These are phyloP conservation scores for Chrysanthemum seticuspe DNA, from an alignment of 129 eudicot species.

Conservation along the genomic window DNA sequence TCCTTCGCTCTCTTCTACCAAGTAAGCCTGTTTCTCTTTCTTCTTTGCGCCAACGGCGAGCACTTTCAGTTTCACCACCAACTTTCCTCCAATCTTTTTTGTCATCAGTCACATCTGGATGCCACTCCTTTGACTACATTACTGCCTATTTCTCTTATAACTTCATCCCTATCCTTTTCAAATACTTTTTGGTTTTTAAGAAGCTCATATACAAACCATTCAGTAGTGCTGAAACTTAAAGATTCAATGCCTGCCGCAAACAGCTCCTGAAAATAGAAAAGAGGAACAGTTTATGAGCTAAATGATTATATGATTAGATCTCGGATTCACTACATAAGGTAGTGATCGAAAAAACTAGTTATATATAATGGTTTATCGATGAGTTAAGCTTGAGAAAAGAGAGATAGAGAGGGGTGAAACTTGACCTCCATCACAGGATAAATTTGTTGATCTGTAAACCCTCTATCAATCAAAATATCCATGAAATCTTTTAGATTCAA, in stretches of 20 bases:
- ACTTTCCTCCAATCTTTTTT: constrained; percentile 84
- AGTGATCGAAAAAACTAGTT: too few species aligned
- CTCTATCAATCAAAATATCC: too few species aligned
- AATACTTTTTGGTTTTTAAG: constrained; percentile 8
- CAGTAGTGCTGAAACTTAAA: neutral
- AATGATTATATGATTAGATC: too few species aligned
- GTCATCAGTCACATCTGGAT: constrained; percentile 67
- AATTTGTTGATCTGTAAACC: too few species aligned
- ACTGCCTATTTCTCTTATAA: neutral
- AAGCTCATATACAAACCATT: constrained; percentile 18
- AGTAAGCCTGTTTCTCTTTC: constrained; percentile 98
- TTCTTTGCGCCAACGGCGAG: constrained; percentile 98
- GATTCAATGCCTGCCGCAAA: constrained; percentile 7
- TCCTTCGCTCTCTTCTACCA: constrained; percentile 81
- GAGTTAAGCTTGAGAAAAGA: too few species aligned
- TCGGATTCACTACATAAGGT: too few species aligned
- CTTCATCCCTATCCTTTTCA: constrained; percentile 18
- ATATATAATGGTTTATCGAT: neutral
- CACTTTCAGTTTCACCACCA: constrained; percentile 59
- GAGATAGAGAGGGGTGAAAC: too few species aligned
- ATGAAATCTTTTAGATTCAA: too few species aligned
- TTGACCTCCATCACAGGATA: too few species aligned
- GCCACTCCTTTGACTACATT: constrained; percentile 52
- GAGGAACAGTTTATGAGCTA: too few species aligned
- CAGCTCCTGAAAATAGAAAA: neutral